Base-by-base conservation (phyloP, 352 stramenopile genomes). In the Albugo candida region DNA sequence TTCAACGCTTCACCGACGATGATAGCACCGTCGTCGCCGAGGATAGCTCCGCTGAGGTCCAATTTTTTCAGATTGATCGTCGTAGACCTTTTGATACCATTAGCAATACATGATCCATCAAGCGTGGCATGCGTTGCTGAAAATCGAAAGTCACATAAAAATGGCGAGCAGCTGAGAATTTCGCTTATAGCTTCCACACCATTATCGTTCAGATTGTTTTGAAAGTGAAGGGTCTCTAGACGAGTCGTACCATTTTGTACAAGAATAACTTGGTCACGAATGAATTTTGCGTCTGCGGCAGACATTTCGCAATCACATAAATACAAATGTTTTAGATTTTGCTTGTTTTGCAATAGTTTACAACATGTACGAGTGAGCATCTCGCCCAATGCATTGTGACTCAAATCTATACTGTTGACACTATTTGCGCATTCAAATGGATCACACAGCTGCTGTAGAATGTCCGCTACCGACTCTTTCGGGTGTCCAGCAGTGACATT, bases 181-280 rank as follows among this genome's bases (percentile, higher is more conserved):
- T 77, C 69, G 20, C 77, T 80, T 21, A 95, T 61, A 37, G 85
- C 86, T 31, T 77, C 87, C 14, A 89, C 91, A n/a, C 74, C 82
- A 47, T 95, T 80, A 20, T 87, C 92, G 55, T 83, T 96, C 91
- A 97, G 97, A 61, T 97, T 97, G 64, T 97, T 97, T 72, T 95
- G 96, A 48, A 97, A 97, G 62, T 97, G 87, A 56, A 97, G 85
- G 21, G 64, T 91, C 50, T 88, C 64, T 51, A 96, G 76, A 59
- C 83, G 83, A 21, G 81, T 92, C 2, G 75, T 73, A 8, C 55
- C 61, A 49, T 78, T 66, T 0, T 47, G 45, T 18, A 70, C 72
- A 17, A 91, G 61, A 47, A 95, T 65, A 48, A 96, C 78, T 46
- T 93, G 78, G 36, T 89, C 64, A 11, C 87, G 71, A 39, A 94